phyloP scores from a whole-genome alignment of 768 basidiomycete genomes.

The Panaeolus papilionaceus region DNA sequence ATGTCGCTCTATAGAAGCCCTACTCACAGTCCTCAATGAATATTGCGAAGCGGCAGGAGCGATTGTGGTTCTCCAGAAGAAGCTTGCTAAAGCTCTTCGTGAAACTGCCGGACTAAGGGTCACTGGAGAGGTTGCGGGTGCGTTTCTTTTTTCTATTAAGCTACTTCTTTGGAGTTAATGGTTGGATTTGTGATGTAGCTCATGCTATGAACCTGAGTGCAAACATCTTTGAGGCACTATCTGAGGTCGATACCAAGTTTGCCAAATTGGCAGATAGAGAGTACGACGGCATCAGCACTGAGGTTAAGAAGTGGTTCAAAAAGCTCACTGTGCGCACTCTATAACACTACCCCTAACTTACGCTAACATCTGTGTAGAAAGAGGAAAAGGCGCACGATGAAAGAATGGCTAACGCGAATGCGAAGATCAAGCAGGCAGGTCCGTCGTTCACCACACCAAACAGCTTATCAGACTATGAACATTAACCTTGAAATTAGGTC shows the following conservation, averaged over 20 bases:
- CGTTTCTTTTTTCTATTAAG: slow-evolving; percentile 27
- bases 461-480: not conserved
- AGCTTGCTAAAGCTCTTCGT: slow-evolving; percentile 70
- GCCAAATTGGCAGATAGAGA: slow-evolving; percentile 78
- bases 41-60: slow-evolving; percentile 76
- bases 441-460: slow-evolving; percentile 15
- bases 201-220: slow-evolving; percentile 73
- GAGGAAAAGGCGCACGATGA: slow-evolving; percentile 84
- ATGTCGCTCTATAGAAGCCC: slow-evolving; percentile 75
- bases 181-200: slow-evolving; percentile 44
- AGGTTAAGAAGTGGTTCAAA: slow-evolving; percentile 89
- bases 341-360: slow-evolving; percentile 4
- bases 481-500: slow-evolving; percentile 50
- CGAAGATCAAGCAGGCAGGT: slow-evolving; percentile 82
- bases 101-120: slow-evolving; percentile 69
- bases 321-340: slow-evolving; percentile 67
- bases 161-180: not conserved
- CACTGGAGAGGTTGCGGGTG: slow-evolving; percentile 69
- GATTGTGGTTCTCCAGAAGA: slow-evolving; percentile 73
- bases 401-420: slow-evolving; percentile 66
- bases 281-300: slow-evolving; percentile 64
- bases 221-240: slow-evolving; percentile 69
- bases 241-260: slow-evolving; percentile 78
- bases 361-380: slow-evolving; percentile 52
- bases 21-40: slow-evolving; percentile 71